phyloP scores from a whole-genome alignment of 441 rosid genomes.

The Mallotus japonicus region DNA sequence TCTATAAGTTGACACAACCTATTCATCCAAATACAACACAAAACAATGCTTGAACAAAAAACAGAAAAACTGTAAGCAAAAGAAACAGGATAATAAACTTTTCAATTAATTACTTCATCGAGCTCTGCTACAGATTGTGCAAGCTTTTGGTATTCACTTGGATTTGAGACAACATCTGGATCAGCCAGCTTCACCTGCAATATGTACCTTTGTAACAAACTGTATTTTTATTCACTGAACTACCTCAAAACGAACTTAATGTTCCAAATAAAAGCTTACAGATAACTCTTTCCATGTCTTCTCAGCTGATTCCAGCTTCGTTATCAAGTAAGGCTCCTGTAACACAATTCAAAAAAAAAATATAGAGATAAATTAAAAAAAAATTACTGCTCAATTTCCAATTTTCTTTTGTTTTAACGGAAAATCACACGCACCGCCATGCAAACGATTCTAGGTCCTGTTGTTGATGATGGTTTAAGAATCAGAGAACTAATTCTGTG shows the following conservation, averaged over 20 bases:
- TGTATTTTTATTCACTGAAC: too few relatives aligned
- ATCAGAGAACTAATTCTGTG: slow-evolving; percentile 24
- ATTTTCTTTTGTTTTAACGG: neutral
- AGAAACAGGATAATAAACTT: too few relatives aligned
- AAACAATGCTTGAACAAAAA: neutral
- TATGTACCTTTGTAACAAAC: neutral
- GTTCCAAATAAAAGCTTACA: slow-evolving; percentile 27
- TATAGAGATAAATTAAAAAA: neutral
- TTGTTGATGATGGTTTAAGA: slow-evolving; percentile 35
- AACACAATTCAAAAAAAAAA: neutral
- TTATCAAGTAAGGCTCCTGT: slow-evolving; percentile 76
- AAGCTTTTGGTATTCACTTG: slow-evolving; percentile 72
- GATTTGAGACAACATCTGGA: slow-evolving; percentile 84
- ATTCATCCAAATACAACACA: slow-evolving; percentile 17
- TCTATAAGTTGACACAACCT: slow-evolving; percentile 71
- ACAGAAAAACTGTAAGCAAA: slow-evolving; percentile 4
- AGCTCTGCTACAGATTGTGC: slow-evolving; percentile 86
- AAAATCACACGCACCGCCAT: slow-evolving; percentile 64
- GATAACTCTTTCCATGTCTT: slow-evolving; percentile 93
- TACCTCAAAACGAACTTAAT: too few relatives aligned
- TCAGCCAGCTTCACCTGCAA: slow-evolving; percentile 80
- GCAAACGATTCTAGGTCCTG: slow-evolving; percentile 58
- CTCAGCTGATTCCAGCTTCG: slow-evolving; percentile 88
- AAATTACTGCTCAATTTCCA: neutral
- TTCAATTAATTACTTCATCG: slow-evolving; percentile 50